Conservation (phyloP, 345 rosid species). For the Eucalyptus erythrocorys region DNA sequence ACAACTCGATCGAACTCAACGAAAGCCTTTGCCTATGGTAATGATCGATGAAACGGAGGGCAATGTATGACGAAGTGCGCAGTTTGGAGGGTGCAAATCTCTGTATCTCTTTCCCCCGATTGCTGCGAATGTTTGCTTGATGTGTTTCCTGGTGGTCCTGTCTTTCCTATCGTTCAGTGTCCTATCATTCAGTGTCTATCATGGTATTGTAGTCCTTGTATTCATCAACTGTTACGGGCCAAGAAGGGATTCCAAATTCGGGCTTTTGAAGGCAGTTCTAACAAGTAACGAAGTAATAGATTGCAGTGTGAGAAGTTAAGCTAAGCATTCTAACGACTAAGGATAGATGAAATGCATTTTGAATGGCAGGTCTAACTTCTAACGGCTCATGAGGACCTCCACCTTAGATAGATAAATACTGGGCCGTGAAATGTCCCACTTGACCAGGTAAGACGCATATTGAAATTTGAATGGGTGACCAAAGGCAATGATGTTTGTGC, state of each 20-base stretch:
- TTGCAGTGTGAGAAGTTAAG: neutral
- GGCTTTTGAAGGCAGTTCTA: neutral
- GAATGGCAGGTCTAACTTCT: neutral
- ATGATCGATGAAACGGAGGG: neutral
- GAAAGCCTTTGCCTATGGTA: neutral
- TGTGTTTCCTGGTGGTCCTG: neutral
- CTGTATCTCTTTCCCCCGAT: neutral
- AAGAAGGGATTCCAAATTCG: neutral
- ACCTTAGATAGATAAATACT: neutral
- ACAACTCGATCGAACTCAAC: neutral
- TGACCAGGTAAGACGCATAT: neutral
- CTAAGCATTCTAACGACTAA: neutral
- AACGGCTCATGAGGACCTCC: neutral
- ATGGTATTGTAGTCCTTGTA: neutral
- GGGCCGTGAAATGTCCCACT: neutral
- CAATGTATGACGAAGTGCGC: neutral
- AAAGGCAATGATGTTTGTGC: neutral
- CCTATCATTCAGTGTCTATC: neutral
- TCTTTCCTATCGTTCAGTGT: no score
- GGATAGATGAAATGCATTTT: neutral
- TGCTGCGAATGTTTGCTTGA: neutral
- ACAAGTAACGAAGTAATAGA: neutral
- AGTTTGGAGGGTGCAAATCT: neutral
- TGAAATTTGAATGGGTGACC: neutral
- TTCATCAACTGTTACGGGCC: neutral